Evolutionary conservation across 148 eudicot genomes (phyloP), one percentile per base, ranked within the genome.

Genomic region (Arbutus unedo): DNA sequence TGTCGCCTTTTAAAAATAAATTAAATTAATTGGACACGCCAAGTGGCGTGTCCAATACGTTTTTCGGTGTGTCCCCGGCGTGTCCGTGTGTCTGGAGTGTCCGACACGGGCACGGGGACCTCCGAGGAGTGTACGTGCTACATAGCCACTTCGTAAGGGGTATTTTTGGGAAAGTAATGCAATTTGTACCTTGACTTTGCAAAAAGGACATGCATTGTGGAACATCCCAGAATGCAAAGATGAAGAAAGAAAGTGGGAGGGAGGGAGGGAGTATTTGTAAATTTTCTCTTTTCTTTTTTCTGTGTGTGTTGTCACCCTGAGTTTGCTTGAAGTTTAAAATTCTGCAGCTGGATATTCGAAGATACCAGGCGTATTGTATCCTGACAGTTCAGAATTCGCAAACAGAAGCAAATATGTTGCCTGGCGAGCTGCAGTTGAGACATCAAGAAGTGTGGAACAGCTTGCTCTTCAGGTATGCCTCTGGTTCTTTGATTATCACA

Each of bases 361-460:
- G 91, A 91, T 96, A 87, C 91, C 93, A 1, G 96, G 88, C 74
- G 43, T 94, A 81, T 83, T 84, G 51, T 75, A 75, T 48, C 56
- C 78, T 75, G 78, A 75, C 57, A 75, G 43, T 75, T 89, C 91
- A 81, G 98, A 94, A 51, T 84, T 83, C 85, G 89, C 92, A 23
- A 92, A 87, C 86, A 89, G 98, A 84, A 94, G 85, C 86, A 92
- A 86, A 83, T 85, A 48, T 84, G 77, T 89, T 83, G 90, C 88
- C 41, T 96, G 99, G 99, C 85, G 93, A 83, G 97, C 98, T 60
- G 89, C 91, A 67, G 98, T 94, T 59, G 98, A 96, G 87, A 78
- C 85, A 68, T 90, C 96, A 70, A 87, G 78, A 60, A 91, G 88
- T 81, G 89, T 92, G 85, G 92, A 88, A 48, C 97, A 96, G 90